Evolutionary conservation across 495 filamentous ascomycete genomes (phyloP).

Genomic region (Chaetomium cochliodes): DNA sequence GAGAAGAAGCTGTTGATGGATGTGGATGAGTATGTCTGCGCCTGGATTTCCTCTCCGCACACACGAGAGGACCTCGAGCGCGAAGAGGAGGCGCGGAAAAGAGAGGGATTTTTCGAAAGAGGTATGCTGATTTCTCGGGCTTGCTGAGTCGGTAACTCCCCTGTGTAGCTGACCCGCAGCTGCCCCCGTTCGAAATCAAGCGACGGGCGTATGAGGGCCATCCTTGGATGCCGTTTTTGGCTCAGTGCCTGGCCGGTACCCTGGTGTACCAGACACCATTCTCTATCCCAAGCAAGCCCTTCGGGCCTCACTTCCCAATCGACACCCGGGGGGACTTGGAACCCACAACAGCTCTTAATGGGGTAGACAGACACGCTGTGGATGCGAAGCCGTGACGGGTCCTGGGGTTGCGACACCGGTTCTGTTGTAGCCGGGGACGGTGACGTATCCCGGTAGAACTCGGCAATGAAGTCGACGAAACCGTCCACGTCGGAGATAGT

Average conservation of each 20-base stretch:
- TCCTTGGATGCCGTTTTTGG: slow-evolving; percentile 78
- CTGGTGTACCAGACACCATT: slow-evolving; percentile 89
- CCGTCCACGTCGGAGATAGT: slow-evolving; percentile 69
- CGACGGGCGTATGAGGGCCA: slow-evolving; percentile 72
- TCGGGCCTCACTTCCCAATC: slow-evolving; percentile 74
- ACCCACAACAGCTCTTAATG: slow-evolving; percentile 85
- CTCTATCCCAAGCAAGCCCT: slow-evolving; percentile 86
- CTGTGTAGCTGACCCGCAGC: slow-evolving; percentile 54
- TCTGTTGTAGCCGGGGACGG: slow-evolving; percentile 7
- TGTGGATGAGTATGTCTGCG: slow-evolving; percentile 63
- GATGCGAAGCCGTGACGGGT: slow-evolving; percentile 41
- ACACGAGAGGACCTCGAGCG: slow-evolving; percentile 58
- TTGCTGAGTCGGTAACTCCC: slow-evolving; percentile 34
- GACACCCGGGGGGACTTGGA: slow-evolving; percentile 60
- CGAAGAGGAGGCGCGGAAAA: slow-evolving; percentile 42
- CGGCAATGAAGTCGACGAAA: slow-evolving; percentile 68
- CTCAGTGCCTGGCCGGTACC: slow-evolving; percentile 74
- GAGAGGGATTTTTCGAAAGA: slow-evolving; percentile 57
- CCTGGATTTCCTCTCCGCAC: slow-evolving; percentile 72
- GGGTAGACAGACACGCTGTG: slow-evolving; percentile 71
- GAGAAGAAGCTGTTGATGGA: slow-evolving; percentile 73
- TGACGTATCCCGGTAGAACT: slow-evolving; percentile 68
- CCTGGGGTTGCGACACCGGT: slow-evolving; percentile 6
- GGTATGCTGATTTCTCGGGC: slow-evolving; percentile 58
- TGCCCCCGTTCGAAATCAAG: slow-evolving; percentile 60